Evolutionary conservation across 2,329 filamentous ascomycete genomes (phyloP).

Genomic region (Graphilbum ipis-grandicollis): DNA sequence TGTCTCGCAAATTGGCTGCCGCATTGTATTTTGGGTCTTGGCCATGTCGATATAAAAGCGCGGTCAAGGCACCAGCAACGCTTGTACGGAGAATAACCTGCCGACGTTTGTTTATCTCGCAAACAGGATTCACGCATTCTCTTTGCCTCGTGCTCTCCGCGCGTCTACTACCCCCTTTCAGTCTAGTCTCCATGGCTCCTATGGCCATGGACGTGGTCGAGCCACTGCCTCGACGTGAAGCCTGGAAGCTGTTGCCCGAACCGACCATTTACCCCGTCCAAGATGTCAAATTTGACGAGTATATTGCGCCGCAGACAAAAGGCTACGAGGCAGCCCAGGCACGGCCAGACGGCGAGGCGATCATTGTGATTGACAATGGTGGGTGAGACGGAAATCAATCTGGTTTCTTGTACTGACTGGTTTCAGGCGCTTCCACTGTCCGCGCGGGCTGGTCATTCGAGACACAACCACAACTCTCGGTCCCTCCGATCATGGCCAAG

Average conservation of each 20-base stretch:
- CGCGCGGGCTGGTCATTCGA: conserved; percentile 97
- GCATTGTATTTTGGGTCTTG: no score
- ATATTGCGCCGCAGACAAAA: conserved; percentile 37
- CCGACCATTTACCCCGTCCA: conserved; percentile 42
- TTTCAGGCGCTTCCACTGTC: conserved; percentile 63
- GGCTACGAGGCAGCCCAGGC: conserved; percentile 53
- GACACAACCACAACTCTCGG: conserved; percentile 54
- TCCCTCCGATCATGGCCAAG: conserved; percentile 84
- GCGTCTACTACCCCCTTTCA: no score
- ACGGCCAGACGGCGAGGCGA: conserved; percentile 36
- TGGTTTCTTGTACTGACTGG: not conserved
- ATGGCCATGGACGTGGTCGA: conserved; percentile 33
- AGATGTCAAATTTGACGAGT: conserved; percentile 43
- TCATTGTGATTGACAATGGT: conserved; percentile 99
- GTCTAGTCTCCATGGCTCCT: conserved; percentile 38
- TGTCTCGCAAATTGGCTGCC: no score
- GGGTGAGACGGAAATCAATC: conserved; percentile 9
- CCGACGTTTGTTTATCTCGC: no score
- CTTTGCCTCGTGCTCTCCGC: no score
- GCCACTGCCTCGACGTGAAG: conserved; percentile 20
- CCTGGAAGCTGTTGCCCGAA: conserved; percentile 29
- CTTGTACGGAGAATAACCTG: not conserved
- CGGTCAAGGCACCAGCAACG: not conserved
- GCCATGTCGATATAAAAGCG: no score
- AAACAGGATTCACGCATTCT: no score